A percentile compares a stretch with the other conserved stretches of the same genome.
Conservation (phyloP, 139 green algal genomes). For the Chlorella vulgaris region DNA sequence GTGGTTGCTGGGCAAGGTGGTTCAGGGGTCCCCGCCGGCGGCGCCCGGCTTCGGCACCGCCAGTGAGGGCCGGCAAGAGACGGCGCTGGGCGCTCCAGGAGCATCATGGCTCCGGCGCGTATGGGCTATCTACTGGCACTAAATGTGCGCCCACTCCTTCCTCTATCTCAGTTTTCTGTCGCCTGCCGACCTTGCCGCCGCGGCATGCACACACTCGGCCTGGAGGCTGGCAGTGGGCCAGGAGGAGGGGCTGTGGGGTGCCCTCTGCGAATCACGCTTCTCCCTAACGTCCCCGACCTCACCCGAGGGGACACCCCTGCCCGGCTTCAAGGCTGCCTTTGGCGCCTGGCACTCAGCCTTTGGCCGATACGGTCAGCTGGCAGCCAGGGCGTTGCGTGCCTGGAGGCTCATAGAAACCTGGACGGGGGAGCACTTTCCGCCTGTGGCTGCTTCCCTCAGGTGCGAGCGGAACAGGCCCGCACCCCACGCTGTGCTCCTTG, state of each 20-base stretch:
- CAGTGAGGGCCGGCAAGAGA: too few species aligned
- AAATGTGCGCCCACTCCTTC: background rate
- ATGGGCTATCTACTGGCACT: too few species aligned
- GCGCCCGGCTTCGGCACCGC: too few species aligned
- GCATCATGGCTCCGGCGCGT: too few species aligned
- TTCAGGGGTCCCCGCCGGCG: too few species aligned
- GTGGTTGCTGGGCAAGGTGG: too few species aligned
- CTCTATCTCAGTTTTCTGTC: background rate
- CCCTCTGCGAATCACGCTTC: background rate
- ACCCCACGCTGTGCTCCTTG: too few species aligned
- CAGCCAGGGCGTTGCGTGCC: constrained; percentile 2
- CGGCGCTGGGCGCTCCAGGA: too few species aligned
- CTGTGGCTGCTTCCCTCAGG: constrained; percentile 2
- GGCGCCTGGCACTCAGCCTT: constrained; percentile 17
- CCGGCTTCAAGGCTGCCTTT: constrained; percentile 6
- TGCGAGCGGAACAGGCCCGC: background rate
- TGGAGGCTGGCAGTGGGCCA: background rate
- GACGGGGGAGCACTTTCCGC: constrained; percentile 11
- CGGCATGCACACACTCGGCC: constrained; percentile 4
- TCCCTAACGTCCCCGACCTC: background rate
- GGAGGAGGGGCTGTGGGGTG: constrained; percentile 33
- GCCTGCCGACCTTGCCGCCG: constrained; percentile 7
- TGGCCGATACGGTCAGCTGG: constrained; percentile 28
- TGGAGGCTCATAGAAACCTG: constrained; percentile 33
- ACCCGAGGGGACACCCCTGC: background rate